Conservation (phyloP, 352 stramenopile genomes). For the Globisporangium echinulatum region DNA sequence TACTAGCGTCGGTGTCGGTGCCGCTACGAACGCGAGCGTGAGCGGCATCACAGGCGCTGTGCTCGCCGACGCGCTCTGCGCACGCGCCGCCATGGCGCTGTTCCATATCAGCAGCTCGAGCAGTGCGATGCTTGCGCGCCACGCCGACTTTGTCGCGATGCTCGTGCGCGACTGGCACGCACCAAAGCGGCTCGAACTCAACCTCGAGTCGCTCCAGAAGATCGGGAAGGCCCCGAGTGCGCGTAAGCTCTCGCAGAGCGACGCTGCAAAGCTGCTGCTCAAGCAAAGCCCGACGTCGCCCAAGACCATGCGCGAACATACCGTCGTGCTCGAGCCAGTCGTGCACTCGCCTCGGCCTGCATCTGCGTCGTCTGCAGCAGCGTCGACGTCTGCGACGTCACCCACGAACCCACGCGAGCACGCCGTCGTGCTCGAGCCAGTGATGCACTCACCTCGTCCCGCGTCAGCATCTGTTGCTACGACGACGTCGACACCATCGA, state of each 20-base stretch:
- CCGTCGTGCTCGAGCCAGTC: no score
- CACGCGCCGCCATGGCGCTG: constrained; percentile 54
- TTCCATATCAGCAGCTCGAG: constrained; percentile 38
- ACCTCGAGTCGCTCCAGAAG: constrained; percentile 64
- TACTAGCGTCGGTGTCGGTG: neutral
- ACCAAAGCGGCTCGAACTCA: constrained; percentile 59
- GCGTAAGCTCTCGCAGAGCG: constrained; percentile 7
- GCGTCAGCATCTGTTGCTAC: neutral
- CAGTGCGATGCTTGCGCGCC: constrained; percentile 10
- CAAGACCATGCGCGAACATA: neutral
- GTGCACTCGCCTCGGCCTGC: no score
- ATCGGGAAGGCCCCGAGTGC: constrained; percentile 14
- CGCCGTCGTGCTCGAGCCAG: constrained; percentile 4
- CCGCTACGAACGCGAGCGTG: neutral
- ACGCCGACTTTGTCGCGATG: constrained; percentile 37
- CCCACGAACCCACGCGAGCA: neutral
- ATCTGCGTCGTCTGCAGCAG: neutral
- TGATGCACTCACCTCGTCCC: constrained; percentile 1
- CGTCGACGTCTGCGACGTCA: neutral
- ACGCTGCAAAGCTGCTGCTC: constrained; percentile 3
- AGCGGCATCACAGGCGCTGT: neutral
- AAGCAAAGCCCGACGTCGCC: constrained; percentile 7
- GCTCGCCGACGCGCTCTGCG: constrained; percentile 41
- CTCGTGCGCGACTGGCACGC: constrained; percentile 52
- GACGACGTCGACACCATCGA: neutral